phyloP scores from a whole-genome alignment of 805 yeast species.

The Metschnikowia drakensbergensis region DNA sequence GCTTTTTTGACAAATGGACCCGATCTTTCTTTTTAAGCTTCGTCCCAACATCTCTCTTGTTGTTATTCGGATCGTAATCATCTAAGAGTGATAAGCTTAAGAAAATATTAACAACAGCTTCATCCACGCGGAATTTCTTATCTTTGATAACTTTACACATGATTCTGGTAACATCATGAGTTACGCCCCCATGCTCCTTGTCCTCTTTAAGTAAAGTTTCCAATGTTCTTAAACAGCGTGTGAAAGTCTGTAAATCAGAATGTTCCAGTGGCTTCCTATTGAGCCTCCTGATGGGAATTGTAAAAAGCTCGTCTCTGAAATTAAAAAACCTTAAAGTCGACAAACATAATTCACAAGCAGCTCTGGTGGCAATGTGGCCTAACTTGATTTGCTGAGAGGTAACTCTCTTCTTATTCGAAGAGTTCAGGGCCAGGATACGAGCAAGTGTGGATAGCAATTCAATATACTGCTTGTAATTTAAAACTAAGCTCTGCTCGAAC shows the following conservation, averaged over 20 bases:
- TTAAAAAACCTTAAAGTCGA: conserved; percentile 74
- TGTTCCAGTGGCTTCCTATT: conserved; percentile 54
- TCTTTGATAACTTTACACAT: conserved; percentile 67
- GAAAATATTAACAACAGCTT: conserved; percentile 69
- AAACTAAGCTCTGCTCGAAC: conserved; percentile 75
- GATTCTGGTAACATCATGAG: conserved; percentile 67
- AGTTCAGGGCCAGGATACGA: conserved; percentile 35
- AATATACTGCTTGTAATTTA: conserved; percentile 65
- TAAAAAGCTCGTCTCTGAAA: conserved; percentile 69
- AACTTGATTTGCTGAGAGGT: conserved; percentile 34
- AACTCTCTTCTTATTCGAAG: conserved; percentile 31
- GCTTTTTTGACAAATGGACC: conserved; percentile 86
- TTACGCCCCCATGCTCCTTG: conserved; percentile 70
- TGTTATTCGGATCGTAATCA: conserved; percentile 68
- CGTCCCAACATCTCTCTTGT: conserved; percentile 34
- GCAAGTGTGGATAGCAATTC: conserved; percentile 48
- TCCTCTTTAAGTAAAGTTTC: conserved; percentile 76
- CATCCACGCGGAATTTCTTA: conserved; percentile 77
- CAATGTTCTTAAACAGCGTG: conserved; percentile 57
- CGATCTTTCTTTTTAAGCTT: conserved; percentile 81
- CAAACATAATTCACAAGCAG: conserved; percentile 71
- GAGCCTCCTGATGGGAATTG: conserved; percentile 62
- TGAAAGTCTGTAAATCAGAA: conserved; percentile 47
- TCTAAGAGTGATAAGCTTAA: conserved; percentile 61
- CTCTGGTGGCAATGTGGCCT: conserved; percentile 63